Base-by-base conservation (phyloP, 305 asterid species). In the Fraxinus sp. region DNA sequence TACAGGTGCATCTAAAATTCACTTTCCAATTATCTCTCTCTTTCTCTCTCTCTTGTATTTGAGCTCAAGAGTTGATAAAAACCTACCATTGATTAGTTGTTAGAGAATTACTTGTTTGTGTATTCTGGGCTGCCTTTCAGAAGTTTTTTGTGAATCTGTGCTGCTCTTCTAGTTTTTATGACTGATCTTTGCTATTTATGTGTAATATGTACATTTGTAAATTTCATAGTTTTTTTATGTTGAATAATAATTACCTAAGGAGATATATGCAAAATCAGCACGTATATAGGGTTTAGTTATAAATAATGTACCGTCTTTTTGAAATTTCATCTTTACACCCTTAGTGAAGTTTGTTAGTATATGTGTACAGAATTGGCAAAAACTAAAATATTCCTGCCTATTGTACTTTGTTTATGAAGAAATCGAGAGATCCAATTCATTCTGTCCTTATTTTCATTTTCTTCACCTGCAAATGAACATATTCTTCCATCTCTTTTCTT, bases 1-100 rank as follows among this genome's bases (percentile, higher is more conserved):
- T 97, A 86, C 99, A 97, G 98, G 99, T 90, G 80, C 26, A 55
- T 72, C 10, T 78, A 28, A 70, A 62, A 39, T 35, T 80, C 66
- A 20, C 80, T 46, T 77, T 64, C 70, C 10, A 2, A 5, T 80
- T 66, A 30, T 26, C 52, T 68, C 20, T 22, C 30, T 43, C 41
- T 83, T 39, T 73, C 32, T 66, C 57, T 3, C 57, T n/a, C 49
- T 7, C 55, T 70, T 35, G 57, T 77, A 52, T 22, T 85, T 39
- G 43, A 70, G 57, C 39, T 86, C 26, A 35, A 77, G 75, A 59
- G 75, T 72, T 16, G 28, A 18, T 70, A 28, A 28, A 79, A 28
- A 77, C 71, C 75, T 64, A 75, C 22, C 66, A 57, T 74, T 72
- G n/a, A 43, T 66, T 77, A 55, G 77, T 28, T 68, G 75, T 68